A percentile compares a stretch with the other conserved stretches of the same genome.
Evolutionary conservation across 148 eudicot genomes (phyloP).

Genomic region (Chenopodium album): DNA sequence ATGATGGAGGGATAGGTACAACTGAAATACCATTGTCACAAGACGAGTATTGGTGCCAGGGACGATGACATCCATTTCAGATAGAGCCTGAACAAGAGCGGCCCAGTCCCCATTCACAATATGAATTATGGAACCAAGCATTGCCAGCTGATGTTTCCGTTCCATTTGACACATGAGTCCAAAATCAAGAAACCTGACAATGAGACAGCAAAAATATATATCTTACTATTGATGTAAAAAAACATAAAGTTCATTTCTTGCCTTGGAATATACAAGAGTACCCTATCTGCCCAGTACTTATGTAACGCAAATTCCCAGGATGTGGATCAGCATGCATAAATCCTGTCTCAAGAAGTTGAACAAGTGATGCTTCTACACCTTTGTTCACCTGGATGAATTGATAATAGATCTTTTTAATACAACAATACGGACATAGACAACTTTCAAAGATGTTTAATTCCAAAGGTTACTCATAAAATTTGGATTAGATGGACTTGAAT

Average conservation of each 20-base stretch:
- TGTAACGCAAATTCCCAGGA: slow-evolving; percentile 92
- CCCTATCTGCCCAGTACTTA: slow-evolving; percentile 84
- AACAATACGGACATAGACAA: neutral
- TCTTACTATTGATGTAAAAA: neutral
- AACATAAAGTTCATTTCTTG: neutral
- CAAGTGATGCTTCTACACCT: slow-evolving; percentile 89
- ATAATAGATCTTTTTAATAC: neutral
- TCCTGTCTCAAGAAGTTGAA: slow-evolving; percentile 97
- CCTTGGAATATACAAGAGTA: slow-evolving; percentile 27
- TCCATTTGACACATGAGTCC: slow-evolving; percentile 95
- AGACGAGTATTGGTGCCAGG: slow-evolving; percentile 76
- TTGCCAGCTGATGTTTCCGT: slow-evolving; percentile 91
- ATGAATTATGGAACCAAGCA: slow-evolving; percentile 93
- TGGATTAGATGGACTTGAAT: neutral
- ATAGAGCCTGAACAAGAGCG: slow-evolving; percentile 78
- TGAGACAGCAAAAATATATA: slow-evolving; percentile 13
- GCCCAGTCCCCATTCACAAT: slow-evolving; percentile 98
- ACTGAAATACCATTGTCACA: slow-evolving; percentile 63
- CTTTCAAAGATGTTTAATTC: neutral
- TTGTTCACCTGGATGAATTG: slow-evolving; percentile 53
- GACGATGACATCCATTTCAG: slow-evolving; percentile 75
- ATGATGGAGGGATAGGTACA: neutral
- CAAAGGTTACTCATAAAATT: neutral
- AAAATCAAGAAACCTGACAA: slow-evolving; percentile 85
- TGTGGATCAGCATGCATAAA: slow-evolving; percentile 97